Conservation (phyloP, 1,139 yeast genomes). For the Hyphopichia buzzinii region DNA sequence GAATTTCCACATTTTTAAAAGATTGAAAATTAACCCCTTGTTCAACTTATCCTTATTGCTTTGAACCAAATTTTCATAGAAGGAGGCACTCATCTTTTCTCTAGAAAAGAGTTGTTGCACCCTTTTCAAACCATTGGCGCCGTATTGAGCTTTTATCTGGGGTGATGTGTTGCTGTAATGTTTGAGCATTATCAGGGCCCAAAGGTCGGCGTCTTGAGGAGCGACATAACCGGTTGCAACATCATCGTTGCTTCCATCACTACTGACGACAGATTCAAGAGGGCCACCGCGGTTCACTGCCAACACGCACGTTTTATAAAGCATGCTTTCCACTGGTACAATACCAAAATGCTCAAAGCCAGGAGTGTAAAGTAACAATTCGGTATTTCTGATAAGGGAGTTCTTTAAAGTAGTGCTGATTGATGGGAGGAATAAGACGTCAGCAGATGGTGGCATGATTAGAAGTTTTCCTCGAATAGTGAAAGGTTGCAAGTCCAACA, state of each 20-base stretch:
- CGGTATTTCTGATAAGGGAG: conserved; percentile 55
- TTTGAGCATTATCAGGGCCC: conserved; percentile 62
- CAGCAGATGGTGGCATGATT: conserved; percentile 35
- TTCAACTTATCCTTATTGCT: conserved; percentile 8
- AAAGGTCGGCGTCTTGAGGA: conserved; percentile 49
- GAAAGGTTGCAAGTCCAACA: conserved; percentile 41
- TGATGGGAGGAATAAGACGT: conserved; percentile 79
- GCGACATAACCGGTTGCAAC: conserved; percentile 78
- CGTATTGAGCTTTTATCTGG: conserved; percentile 33
- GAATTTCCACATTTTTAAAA: conserved; percentile 10
- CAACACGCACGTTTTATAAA: conserved; percentile 74
- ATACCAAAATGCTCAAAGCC: conserved; percentile 93
- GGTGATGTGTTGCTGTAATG: conserved; percentile 30
- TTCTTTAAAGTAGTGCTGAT: conserved; percentile 67
- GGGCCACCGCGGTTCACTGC: conserved; percentile 95
- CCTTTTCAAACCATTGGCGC: conserved; percentile 50
- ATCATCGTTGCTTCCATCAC: conserved; percentile 31
- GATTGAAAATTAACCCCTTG: conserved; percentile 12
- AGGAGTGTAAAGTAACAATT: conserved; percentile 81
- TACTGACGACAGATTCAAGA: conserved; percentile 66
- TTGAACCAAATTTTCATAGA: conserved; percentile 28
- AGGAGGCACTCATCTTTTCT: conserved; percentile 57
- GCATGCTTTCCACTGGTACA: conserved; percentile 95
- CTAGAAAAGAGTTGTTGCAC: conserved; percentile 58
- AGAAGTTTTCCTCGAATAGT: conserved; percentile 49